Conservation (phyloP, 75 land plant genomes). For the Chamaecyparis obtusa region DNA sequence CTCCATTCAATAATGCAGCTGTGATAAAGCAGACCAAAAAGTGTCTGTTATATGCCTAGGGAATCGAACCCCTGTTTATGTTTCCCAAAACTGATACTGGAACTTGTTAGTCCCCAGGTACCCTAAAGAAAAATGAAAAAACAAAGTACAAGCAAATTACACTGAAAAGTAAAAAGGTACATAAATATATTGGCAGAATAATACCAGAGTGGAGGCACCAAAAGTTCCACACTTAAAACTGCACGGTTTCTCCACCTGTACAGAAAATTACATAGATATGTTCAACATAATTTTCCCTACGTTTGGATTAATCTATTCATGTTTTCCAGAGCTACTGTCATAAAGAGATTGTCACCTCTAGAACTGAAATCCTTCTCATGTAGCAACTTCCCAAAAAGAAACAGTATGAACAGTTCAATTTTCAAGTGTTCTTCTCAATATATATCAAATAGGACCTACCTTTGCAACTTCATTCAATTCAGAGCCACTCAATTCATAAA, state of each 20-base stretch:
- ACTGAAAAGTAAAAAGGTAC: neutral
- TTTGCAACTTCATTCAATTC: conserved; percentile 35
- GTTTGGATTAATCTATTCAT: neutral
- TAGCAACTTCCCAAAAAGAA: neutral
- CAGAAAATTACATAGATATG: neutral
- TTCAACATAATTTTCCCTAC: neutral
- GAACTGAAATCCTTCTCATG: too few species aligned
- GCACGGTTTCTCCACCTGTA: conserved; percentile 24
- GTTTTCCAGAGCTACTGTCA: neutral
- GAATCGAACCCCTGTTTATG: neutral
- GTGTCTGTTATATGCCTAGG: neutral
- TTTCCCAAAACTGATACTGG: neutral
- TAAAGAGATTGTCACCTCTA: neutral
- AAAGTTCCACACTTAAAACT: conserved; percentile 47
- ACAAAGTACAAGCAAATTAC: neutral
- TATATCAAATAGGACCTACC: conserved; percentile 3
- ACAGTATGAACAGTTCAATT: neutral
- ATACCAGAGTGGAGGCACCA: conserved; percentile 33
- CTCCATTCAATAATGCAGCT: neutral
- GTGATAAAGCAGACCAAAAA: neutral
- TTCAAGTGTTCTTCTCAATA: neutral
- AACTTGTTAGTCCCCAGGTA: neutral
- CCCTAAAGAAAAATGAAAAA: neutral
- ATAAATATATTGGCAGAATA: neutral
- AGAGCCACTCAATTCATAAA: conserved; percentile 38